phyloP scores from a whole-genome alignment of 1,139 yeast genomes.

The Tardiomyces depauwii region DNA sequence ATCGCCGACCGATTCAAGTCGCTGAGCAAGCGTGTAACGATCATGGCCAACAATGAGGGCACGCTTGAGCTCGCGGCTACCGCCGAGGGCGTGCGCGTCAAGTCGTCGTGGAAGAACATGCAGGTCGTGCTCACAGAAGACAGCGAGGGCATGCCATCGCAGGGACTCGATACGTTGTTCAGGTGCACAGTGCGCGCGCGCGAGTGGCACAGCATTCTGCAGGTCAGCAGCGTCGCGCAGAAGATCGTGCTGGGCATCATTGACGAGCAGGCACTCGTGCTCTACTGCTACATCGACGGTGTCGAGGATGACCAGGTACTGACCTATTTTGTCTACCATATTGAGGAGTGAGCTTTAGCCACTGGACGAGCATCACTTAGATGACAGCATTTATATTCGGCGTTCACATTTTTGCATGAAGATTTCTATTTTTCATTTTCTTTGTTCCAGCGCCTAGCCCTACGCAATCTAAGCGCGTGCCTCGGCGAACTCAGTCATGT shows the following conservation, averaged over 20 bases:
- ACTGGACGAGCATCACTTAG: constrained; percentile 6
- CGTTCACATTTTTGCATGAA: not conserved
- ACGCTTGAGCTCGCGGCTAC: constrained; percentile 15
- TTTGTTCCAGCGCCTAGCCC: too few relatives aligned
- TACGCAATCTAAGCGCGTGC: not conserved
- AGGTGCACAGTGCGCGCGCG: constrained; percentile 17
- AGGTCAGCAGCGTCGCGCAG: constrained; percentile 17
- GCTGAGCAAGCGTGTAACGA: constrained; percentile 13
- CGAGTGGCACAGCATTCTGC: constrained; percentile 26
- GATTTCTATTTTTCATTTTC: not conserved
- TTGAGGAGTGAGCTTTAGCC: constrained; percentile 7
- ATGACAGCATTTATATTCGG: not conserved
- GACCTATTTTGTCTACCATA: constrained; percentile 14
- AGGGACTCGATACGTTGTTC: constrained; percentile 9
- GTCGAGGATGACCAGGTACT: constrained; percentile 15
- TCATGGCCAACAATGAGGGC: constrained; percentile 18
- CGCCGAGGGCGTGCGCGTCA: constrained; percentile 17
- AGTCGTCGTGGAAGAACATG: constrained; percentile 18
- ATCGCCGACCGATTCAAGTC: constrained; percentile 16
- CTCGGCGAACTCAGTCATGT: not conserved
- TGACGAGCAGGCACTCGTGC: constrained; percentile 20
- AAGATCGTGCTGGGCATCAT: constrained; percentile 25
- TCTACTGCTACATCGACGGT: constrained; percentile 24
- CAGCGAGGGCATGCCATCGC: constrained; percentile 4
- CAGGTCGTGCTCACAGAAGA: constrained; percentile 14